These are phyloP conservation scores for Alternaria arborescens DNA, from an alignment of 2,329 filamentous ascomycete genomes.

Conservation along the genomic window DNA sequence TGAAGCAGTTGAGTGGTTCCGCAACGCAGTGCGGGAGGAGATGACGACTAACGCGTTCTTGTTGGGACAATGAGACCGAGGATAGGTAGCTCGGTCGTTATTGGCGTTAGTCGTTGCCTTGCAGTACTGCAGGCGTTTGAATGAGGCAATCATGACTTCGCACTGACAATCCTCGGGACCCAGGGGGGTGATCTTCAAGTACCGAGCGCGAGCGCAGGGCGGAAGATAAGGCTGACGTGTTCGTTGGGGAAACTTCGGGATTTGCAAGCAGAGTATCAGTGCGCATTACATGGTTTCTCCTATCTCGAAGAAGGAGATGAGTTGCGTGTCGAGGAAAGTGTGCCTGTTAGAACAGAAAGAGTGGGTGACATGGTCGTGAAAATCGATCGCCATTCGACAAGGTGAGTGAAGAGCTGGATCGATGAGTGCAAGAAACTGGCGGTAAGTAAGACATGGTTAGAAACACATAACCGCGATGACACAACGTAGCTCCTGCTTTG, in stretches of 20 bases:
- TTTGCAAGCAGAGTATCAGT: background rate
- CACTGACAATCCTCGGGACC: background rate
- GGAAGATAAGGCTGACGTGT: background rate
- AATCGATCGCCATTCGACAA: background rate
- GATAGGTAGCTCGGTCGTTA: background rate
- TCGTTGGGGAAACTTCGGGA: conserved; percentile 5
- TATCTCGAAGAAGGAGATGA: background rate
- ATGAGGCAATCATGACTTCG: background rate
- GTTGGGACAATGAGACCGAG: conserved; percentile 1
- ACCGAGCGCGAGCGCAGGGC: background rate
- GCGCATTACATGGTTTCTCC: background rate
- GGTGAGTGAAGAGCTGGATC: background rate
- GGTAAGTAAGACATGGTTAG: background rate
- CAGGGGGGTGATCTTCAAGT: background rate
- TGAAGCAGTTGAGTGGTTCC: background rate
- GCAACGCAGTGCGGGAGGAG: background rate
- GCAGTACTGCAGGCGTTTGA: background rate
- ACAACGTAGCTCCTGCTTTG: background rate
- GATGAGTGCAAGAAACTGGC: background rate
- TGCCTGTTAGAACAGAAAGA: background rate
- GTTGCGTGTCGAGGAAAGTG: background rate
- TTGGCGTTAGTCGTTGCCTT: background rate
- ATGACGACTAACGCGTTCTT: background rate
- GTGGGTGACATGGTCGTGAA: background rate
- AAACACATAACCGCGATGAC: background rate